Conservation (phyloP, 495 filamentous ascomycete species). For the Niebla homalea region DNA sequence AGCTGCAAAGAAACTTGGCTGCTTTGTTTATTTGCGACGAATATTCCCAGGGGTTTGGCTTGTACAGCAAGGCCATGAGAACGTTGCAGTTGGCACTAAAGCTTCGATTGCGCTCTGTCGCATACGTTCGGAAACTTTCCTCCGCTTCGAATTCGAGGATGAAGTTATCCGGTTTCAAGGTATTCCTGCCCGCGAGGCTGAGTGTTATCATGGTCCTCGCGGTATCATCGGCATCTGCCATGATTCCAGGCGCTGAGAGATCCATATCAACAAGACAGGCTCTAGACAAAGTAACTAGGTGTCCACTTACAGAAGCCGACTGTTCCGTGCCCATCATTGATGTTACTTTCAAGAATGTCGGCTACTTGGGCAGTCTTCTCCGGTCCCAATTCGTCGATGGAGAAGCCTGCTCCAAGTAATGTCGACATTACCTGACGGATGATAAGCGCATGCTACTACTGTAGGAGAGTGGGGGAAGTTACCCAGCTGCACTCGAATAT, state of each 20-base stretch:
- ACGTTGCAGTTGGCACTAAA: conserved; percentile 33
- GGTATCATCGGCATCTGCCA: conserved; percentile 36
- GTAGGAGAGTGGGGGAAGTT: background rate
- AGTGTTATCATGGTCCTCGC: conserved; percentile 27
- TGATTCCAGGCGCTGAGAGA: conserved; percentile 12
- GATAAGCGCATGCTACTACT: background rate
- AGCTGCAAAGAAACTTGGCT: conserved; percentile 16
- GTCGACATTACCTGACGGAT: background rate
- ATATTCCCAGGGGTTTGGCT: conserved; percentile 7
- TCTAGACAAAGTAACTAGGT: background rate
- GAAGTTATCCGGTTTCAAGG: conserved; percentile 12
- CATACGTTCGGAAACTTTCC: conserved; percentile 27
- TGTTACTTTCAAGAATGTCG: too few species aligned
- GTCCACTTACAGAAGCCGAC: background rate
- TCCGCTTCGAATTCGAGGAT: conserved; percentile 22
- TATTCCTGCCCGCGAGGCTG: conserved; percentile 15
- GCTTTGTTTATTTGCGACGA: conserved; percentile 14
- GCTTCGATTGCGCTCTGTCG: conserved; percentile 23
- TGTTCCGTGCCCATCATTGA: background rate
- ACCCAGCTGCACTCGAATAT: conserved; percentile 24
- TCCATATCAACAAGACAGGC: background rate
- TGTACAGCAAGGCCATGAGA: conserved; percentile 20
- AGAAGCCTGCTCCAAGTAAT: background rate
- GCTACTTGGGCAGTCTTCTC: too few species aligned
- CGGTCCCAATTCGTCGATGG: background rate